Evolutionary conservation across 345 rosid species (phyloP).

Genomic region (Corymbia maculata): DNA sequence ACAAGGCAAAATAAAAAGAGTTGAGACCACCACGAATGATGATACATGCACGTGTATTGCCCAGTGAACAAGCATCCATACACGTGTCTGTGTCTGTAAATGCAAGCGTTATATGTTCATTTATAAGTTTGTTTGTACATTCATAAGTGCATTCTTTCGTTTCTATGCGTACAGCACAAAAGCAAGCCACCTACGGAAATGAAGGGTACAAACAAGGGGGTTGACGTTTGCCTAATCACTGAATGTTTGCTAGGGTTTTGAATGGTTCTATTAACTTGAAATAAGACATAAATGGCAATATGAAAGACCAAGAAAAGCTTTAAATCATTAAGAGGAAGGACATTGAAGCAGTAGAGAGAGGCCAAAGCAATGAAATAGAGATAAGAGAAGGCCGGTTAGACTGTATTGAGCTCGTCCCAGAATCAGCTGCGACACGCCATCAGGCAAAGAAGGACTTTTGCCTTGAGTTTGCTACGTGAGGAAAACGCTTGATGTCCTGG

Average conservation of each 20-base stretch:
- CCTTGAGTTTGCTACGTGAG: not conserved
- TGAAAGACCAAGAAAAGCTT: not conserved
- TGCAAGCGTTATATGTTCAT: too few relatives aligned
- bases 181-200: not conserved
- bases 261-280: not conserved
- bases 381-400: not conserved
- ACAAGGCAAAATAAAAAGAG: not conserved
- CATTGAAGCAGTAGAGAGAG: not conserved
- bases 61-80: too few relatives aligned
- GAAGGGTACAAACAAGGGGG: not conserved
- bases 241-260: not conserved
- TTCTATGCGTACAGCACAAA: not conserved
- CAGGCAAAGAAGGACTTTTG: not conserved
- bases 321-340: not conserved
- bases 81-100: too few relatives aligned
- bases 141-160: not conserved
- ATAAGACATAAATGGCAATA: not conserved
- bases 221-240: not conserved
- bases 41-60: not conserved
- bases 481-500: not conserved
- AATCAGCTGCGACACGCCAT: not conserved
- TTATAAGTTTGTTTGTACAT: not conserved
- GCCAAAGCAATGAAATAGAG: not conserved
- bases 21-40: not conserved
- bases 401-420: not conserved